A percentile compares a stretch with the other conserved stretches of the same genome.
Conservation (phyloP, 1,284 basidiomycete genomes). For the Puccinia sorghi region DNA sequence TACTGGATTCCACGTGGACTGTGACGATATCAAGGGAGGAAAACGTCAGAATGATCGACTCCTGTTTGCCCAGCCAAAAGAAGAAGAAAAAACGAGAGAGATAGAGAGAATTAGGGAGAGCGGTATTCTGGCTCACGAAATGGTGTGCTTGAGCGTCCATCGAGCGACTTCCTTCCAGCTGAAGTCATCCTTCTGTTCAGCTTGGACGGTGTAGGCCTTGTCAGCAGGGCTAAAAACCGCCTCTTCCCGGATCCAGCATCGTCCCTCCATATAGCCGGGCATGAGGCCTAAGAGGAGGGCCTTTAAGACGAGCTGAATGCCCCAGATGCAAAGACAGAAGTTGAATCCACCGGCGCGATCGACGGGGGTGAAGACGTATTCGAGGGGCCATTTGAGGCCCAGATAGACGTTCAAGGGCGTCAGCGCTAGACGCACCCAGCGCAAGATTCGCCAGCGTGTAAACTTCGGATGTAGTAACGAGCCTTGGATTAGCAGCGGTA, state of each 20-base stretch:
- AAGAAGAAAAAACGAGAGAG: not conserved
- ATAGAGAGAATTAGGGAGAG: not conserved
- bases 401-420: constrained; percentile 27
- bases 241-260: constrained; percentile 10
- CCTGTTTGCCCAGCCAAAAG: not conserved
- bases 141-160: constrained; percentile 16
- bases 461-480: constrained; percentile 42
- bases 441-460: not conserved
- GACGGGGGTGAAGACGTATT: not conserved
- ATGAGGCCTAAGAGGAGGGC: constrained; percentile 19
- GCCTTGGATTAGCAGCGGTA: constrained; percentile 25
- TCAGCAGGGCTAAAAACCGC: not conserved
- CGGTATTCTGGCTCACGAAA: not conserved
- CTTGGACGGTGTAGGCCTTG: not conserved
- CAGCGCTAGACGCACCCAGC: constrained; percentile 26
- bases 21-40: not conserved
- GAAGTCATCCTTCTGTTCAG: not conserved
- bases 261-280: constrained; percentile 12
- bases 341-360: not conserved
- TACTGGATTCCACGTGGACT: constrained; percentile 39
- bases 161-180: constrained; percentile 15
- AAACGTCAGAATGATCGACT: not conserved
- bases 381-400: not conserved
- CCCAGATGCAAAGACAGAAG: constrained; percentile 26
- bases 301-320: constrained; percentile 11